Evolutionary conservation across 192 early-diverging fungal genomes (phyloP).

Genomic region (Paraglomus brasilianum): DNA sequence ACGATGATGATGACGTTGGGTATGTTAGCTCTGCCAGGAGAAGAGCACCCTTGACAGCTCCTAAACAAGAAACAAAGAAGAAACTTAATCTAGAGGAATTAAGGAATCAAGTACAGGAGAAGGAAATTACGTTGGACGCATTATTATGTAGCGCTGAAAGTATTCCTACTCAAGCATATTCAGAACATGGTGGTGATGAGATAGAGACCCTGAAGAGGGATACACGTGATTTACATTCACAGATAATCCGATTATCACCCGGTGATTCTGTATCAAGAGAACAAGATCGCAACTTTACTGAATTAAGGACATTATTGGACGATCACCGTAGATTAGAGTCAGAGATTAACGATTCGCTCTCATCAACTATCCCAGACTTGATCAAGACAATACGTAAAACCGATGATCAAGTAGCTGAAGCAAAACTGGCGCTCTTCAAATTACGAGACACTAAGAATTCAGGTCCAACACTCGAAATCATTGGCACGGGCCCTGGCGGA

Average conservation of each 20-base stretch:
- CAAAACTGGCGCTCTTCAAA: slow-evolving; percentile 43
- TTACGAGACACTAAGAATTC: slow-evolving; percentile 32
- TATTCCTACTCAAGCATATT: slow-evolving; percentile 1
- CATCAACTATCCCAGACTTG: slow-evolving; percentile 38
- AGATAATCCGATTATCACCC: slow-evolving; percentile 26
- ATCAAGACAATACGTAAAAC: slow-evolving; percentile 45
- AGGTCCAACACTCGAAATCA: slow-evolving; percentile 33
- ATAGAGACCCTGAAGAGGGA: slow-evolving; percentile 43
- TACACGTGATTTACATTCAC: slow-evolving; percentile 43
- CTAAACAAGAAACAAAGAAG: slow-evolving; percentile 28
- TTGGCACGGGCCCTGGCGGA: slow-evolving; percentile 54
- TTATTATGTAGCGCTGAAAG: slow-evolving; percentile 27
- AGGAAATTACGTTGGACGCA: slow-evolving; percentile 40
- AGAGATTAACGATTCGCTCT: slow-evolving; percentile 42
- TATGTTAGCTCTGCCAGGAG: slow-evolving; percentile 42
- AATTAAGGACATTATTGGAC: slow-evolving; percentile 46
- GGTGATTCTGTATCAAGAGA: slow-evolving; percentile 34
- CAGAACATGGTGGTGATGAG: slow-evolving; percentile 35
- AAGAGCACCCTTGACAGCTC: slow-evolving; percentile 22
- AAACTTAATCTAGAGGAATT: slow-evolving; percentile 33
- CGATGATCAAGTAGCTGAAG: slow-evolving; percentile 46
- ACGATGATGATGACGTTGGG: slow-evolving; percentile 38
- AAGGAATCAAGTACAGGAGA: slow-evolving; percentile 42
- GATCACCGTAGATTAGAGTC: slow-evolving; percentile 48
- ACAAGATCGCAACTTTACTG: slow-evolving; percentile 37